Conservation (phyloP, 2,329 filamentous ascomycete genomes). For the Pyrenophora teres region DNA sequence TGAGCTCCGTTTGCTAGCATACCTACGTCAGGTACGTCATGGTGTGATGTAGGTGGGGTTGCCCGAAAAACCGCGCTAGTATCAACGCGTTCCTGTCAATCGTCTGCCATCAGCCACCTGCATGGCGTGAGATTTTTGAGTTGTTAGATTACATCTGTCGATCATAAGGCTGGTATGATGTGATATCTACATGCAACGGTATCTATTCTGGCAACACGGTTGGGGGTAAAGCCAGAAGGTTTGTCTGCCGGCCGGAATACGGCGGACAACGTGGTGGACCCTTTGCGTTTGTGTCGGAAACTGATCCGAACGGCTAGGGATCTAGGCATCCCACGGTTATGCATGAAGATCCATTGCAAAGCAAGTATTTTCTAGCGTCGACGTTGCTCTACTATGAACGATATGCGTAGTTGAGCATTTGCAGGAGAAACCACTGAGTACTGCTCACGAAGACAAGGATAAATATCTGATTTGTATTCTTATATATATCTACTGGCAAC, state of each 20-base stretch:
- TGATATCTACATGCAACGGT: too few relatives aligned
- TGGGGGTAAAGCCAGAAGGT: neutral
- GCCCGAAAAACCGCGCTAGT: constrained; percentile 9
- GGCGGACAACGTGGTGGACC: constrained; percentile 7
- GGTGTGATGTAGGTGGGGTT: constrained; percentile 13
- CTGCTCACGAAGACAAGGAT: too few relatives aligned
- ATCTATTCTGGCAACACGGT: neutral
- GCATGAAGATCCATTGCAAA: too few relatives aligned
- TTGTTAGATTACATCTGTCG: too few relatives aligned
- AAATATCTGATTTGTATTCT: too few relatives aligned
- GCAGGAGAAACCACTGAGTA: too few relatives aligned
- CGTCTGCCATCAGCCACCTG: neutral
- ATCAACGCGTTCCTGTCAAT: constrained; percentile 8
- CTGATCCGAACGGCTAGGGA: constrained; percentile 5
- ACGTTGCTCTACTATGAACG: neutral
- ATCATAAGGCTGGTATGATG: too few relatives aligned
- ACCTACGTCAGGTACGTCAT: constrained; percentile 15
- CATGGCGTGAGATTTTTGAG: neutral
- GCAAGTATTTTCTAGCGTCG: too few relatives aligned
- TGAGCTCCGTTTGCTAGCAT: constrained; percentile 10
- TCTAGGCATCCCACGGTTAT: neutral
- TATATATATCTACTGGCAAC: too few relatives aligned
- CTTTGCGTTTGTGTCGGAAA: constrained; percentile 3
- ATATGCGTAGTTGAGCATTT: too few relatives aligned
- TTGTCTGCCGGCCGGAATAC: constrained; percentile 2